These are phyloP conservation scores for Somion occarium DNA, from an alignment of 1,284 basidiomycete genomes.

Conservation along the genomic window DNA sequence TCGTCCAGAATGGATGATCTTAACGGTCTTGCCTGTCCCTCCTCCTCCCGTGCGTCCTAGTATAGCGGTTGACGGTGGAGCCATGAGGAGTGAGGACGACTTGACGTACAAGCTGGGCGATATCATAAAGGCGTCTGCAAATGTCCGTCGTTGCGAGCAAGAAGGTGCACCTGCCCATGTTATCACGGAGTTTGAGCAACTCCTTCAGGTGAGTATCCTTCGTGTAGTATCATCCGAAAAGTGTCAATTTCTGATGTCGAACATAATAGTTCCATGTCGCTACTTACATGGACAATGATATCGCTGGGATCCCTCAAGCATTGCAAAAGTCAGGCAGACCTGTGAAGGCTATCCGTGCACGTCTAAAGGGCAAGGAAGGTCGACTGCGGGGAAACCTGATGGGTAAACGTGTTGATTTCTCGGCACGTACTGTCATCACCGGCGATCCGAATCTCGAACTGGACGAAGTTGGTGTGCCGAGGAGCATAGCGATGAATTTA, in stretches of 20 bases:
- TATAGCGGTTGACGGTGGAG: constrained; percentile 94
- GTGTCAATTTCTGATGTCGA: background rate
- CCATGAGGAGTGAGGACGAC: constrained; percentile 96
- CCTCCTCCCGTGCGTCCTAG: constrained; percentile 98
- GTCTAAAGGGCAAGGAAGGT: constrained; percentile 98
- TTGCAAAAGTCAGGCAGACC: constrained; percentile 97
- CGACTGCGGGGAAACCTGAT: constrained; percentile 97
- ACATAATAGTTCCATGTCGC: constrained; percentile 90
- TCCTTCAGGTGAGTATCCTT: constrained; percentile 68
- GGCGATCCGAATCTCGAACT: constrained; percentile 97
- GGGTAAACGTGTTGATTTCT: constrained; percentile 99
- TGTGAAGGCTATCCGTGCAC: constrained; percentile 97
- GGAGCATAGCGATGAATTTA: constrained; percentile 95
- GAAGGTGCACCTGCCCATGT: constrained; percentile 97
- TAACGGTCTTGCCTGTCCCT: constrained; percentile 96
- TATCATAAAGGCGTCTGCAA: constrained; percentile 94
- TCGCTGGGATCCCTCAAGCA: constrained; percentile 96
- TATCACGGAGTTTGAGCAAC: constrained; percentile 93
- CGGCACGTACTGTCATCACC: constrained; percentile 98
- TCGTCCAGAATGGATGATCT: constrained; percentile 99
- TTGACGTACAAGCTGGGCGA: constrained; percentile 98
- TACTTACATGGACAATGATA: constrained; percentile 99
- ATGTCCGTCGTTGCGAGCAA: constrained; percentile 89
- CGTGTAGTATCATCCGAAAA: background rate
- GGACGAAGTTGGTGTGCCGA: constrained; percentile 98